These are phyloP conservation scores for Rhododendron kiyosumense DNA, from an alignment of 148 eudicot genomes.

Conservation along the genomic window DNA sequence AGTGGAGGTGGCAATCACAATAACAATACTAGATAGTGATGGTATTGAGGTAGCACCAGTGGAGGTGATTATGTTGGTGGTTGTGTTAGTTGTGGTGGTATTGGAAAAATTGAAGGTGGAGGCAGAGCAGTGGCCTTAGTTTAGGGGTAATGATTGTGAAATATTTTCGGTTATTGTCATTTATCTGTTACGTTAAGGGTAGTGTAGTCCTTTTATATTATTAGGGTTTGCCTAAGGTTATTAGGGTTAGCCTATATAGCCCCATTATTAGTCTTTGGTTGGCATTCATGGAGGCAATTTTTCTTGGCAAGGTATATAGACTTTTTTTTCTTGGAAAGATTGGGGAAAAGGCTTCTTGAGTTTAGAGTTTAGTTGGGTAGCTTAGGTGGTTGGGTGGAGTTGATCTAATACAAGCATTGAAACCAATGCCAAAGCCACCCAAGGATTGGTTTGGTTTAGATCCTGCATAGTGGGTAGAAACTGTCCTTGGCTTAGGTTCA, in stretches of 20 bases:
- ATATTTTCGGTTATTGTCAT: too few species aligned
- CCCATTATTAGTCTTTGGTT: too few species aligned
- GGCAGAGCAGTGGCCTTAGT: too few species aligned
- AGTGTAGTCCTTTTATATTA: too few species aligned
- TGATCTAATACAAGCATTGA: neutral
- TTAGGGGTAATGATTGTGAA: too few species aligned
- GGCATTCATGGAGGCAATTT: too few species aligned
- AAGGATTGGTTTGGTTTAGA: neutral
- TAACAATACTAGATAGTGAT: neutral
- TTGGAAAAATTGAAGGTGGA: too few species aligned
- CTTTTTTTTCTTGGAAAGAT: neutral
- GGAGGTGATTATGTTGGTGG: neutral
- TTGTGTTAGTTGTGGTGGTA: neutral
- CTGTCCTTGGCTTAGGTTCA: neutral
- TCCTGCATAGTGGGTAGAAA: neutral
- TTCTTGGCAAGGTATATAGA: too few species aligned
- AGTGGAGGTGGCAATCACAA: neutral
- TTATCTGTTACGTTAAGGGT: too few species aligned
- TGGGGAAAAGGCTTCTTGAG: neutral
- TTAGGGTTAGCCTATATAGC: too few species aligned
- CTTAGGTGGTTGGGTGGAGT: neutral
- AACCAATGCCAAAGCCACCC: neutral
- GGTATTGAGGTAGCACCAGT: neutral
- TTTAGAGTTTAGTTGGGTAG: neutral
- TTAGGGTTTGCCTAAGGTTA: too few species aligned